These are phyloP conservation scores for Sisymbrium altissimum DNA, from an alignment of 345 rosid species.

Conservation along the genomic window DNA sequence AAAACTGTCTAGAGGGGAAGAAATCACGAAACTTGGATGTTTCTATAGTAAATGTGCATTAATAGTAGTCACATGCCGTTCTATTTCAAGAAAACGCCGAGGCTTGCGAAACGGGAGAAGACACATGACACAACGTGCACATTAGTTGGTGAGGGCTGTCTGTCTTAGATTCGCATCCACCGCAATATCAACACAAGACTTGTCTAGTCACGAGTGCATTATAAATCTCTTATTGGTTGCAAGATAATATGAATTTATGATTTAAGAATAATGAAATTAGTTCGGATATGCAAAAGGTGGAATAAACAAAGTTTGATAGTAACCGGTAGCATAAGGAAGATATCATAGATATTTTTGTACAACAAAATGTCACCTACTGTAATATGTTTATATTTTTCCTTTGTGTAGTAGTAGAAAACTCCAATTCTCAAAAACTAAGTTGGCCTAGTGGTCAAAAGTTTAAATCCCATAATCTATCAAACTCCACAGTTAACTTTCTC, in stretches of 20 bases:
- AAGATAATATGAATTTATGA: background rate
- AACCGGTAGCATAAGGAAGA: no score
- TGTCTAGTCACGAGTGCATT: constrained; percentile 4
- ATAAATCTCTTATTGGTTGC: background rate
- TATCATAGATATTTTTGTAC: no score
- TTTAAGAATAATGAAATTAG: background rate
- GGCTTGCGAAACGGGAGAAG: constrained; percentile 8
- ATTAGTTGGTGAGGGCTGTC: background rate
- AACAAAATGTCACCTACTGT: no score
- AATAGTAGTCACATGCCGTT: background rate
- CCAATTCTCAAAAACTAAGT: no score
- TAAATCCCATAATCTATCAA: no score
- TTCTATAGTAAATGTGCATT: background rate
- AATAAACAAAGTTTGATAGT: background rate
- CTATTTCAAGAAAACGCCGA: constrained; percentile 14
- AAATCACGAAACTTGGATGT: background rate
- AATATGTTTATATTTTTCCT: no score
- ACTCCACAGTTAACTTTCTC: no score
- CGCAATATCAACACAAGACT: constrained; percentile 2
- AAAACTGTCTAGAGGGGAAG: background rate
- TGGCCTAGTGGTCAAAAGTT: no score
- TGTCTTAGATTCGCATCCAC: background rate
- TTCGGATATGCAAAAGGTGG: constrained; percentile 12
- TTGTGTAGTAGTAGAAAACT: no score
- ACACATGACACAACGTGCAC: constrained; percentile 27